A percentile compares a stretch with the other conserved stretches of the same genome.
These are phyloP conservation scores for Staphylotrichum tortipilum DNA, from an alignment of 495 filamentous ascomycete genomes.

Conservation along the genomic window DNA sequence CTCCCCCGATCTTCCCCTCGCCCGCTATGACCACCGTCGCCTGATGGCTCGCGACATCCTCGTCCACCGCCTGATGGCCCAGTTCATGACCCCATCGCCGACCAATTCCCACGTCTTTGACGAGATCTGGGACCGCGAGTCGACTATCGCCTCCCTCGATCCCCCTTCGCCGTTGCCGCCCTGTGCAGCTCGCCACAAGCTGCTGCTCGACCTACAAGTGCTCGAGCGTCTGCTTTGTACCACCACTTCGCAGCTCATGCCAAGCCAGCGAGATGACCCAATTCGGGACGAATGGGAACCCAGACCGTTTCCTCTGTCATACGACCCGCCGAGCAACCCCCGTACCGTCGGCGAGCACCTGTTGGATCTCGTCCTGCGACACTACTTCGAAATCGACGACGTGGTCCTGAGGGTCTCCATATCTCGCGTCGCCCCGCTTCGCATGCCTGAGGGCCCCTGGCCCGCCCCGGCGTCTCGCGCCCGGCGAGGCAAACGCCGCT, in stretches of 20 bases:
- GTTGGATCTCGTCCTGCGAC: conserved; percentile 20
- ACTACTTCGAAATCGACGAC: conserved; percentile 25
- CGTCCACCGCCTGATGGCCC: conserved; percentile 30
- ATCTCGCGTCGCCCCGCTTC: background rate
- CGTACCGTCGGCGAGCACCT: conserved; percentile 7
- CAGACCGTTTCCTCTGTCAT: no score
- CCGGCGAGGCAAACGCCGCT: no score
- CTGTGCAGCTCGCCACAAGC: no score
- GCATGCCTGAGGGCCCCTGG: background rate
- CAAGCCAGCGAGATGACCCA: no score
- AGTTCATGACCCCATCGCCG: conserved; percentile 21
- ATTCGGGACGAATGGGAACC: no score
- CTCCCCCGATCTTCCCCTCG: no score
- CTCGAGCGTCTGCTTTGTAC: background rate
- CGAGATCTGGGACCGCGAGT: no score
- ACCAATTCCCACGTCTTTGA: conserved; percentile 12
- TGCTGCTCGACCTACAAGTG: background rate
- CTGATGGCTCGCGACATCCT: conserved; percentile 27
- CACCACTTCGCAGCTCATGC: background rate
- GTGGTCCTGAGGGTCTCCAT: conserved; percentile 20
- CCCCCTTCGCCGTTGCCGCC: no score
- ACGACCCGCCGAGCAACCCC: no score
- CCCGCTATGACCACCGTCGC: conserved; percentile 26
- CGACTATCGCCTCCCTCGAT: no score
- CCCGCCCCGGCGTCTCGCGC: background rate